phyloP scores from a whole-genome alignment of 1,284 basidiomycete species.

The Ganoderma meredithae region DNA sequence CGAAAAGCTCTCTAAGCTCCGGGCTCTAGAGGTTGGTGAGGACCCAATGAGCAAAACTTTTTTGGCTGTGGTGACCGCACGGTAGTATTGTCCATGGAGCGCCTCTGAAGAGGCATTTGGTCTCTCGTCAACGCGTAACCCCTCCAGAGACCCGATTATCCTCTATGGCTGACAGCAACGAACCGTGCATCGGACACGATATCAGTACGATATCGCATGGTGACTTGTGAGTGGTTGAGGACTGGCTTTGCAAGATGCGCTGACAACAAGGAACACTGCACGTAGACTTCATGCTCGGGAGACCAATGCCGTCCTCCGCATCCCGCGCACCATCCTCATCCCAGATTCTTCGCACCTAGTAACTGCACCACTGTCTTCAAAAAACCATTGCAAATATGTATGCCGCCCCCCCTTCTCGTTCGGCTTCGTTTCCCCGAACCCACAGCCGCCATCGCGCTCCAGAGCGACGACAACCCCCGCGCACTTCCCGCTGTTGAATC shows the following conservation, averaged over 20 bases:
- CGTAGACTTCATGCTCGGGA: background rate
- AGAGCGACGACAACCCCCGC: conserved; percentile 24
- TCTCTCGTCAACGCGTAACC: background rate
- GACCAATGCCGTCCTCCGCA: background rate
- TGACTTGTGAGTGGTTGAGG: background rate
- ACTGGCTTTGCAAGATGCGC: background rate
- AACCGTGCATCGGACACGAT: background rate
- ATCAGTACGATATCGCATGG: too few species aligned
- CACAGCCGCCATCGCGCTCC: conserved; percentile 26
- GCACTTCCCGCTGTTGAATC: conserved; percentile 26
- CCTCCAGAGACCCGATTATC: background rate
- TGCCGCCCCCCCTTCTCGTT: conserved; percentile 17
- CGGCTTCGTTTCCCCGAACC: conserved; percentile 21
- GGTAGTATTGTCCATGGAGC: background rate
- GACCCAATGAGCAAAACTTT: background rate
- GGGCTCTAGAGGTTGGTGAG: background rate
- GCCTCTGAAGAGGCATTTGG: background rate
- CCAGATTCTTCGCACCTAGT: conserved; percentile 11
- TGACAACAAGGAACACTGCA: background rate
- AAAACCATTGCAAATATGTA: conserved; percentile 12
- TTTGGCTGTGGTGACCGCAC: background rate
- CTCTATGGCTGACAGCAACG: background rate
- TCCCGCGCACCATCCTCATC: background rate
- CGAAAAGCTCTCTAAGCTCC: too few species aligned
- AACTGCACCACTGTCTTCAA: conserved; percentile 13